phyloP scores from a whole-genome alignment of 78 protist genomes.

The Dictyostelium citrinum region DNA sequence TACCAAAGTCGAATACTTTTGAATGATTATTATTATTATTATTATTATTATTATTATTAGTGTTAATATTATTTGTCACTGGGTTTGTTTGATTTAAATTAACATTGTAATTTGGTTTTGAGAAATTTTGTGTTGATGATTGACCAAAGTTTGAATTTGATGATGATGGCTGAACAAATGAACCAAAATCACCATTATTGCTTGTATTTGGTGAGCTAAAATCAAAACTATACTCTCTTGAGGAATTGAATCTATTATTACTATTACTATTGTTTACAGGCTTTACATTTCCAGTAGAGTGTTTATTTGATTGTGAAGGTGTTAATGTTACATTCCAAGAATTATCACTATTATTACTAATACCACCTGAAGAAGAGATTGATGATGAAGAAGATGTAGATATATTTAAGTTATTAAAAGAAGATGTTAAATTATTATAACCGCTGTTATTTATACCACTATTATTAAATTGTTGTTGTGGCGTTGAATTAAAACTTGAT shows the following conservation, averaged over 20 bases:
- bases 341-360: neutral
- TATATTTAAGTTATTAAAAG: neutral
- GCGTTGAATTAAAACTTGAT: neutral
- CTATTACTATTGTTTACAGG: neutral
- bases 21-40: neutral
- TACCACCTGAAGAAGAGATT: neutral
- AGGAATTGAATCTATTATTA: neutral
- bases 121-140: neutral
- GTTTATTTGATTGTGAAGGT: neutral
- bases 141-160: neutral
- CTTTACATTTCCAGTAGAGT: neutral
- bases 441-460: neutral
- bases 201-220: neutral
- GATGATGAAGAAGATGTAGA: neutral
- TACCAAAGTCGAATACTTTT: neutral
- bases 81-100: conserved; percentile 5
- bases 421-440: neutral
- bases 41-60: neutral
- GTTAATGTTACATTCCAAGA: neutral
- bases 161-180: neutral
- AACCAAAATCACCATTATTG: neutral
- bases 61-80: neutral
- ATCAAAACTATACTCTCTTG: neutral
- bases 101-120: conserved; percentile 55
- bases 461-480: neutral